Base-by-base conservation (phyloP, 331 rosid species). In the Cydonia oblonga region DNA sequence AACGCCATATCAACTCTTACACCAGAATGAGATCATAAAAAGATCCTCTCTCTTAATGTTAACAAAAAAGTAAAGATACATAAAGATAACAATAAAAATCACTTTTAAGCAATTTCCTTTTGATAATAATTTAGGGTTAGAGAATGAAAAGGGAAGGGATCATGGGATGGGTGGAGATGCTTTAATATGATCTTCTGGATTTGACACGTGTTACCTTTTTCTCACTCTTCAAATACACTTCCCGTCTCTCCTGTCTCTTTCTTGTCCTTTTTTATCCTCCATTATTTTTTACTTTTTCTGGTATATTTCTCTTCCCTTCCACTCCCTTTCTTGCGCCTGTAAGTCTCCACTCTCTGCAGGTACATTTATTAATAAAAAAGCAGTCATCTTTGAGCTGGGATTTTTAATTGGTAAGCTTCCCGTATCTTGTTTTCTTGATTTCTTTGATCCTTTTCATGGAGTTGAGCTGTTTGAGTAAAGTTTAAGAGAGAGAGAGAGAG, bases 91-190 rank as follows among this genome's bases (percentile, higher is more conserved):
- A 9, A 35, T 35, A 35, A 35, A 9, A 35, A 35, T 3, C 8
- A 1, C 24, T 44, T 46, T 26, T 3, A 72, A 72, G 29, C 15
- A 25, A 4, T 66, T 24, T 56, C 42, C 42, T 35, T 35, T 35
- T 35, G 61, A 58, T 30, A 60, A 60, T 35, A 28, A 19, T 77
- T 53, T 74, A 70, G 79, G 87, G 76, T 87, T 73, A 80, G 82
- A 81, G 69, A 75, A 75, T 57, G 79, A 83, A 83, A 87, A 76
- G 70, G 58, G 54, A 25, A 14, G 72, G 61, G 42, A 49, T 33
- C 62, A 52, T 68, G 68, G 67, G 58, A 80, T 85, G 84, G 81
- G 82, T 81, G 88, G 88, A 84, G 87, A 87, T 83, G 87, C 87
- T 82, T 84, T 74, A 78, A 83, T 77, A 80, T 76, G 86, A 76